Conservation (phyloP, 78 protist genomes). For the Dictyostelium firmibasis region DNA sequence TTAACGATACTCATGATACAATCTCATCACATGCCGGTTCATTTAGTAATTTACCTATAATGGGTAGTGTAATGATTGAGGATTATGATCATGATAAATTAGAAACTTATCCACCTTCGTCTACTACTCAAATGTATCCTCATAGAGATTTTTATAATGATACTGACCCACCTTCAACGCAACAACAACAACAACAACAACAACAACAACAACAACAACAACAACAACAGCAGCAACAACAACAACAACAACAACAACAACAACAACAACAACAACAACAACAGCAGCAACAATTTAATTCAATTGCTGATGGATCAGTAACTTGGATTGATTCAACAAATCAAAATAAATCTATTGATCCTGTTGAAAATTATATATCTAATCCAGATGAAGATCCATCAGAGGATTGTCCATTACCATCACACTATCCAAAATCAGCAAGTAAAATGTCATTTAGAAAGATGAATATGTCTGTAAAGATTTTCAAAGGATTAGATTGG, state of each 20-base stretch:
- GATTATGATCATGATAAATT: conserved; percentile 70
- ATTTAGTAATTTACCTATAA: background rate
- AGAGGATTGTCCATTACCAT: conserved; percentile 41
- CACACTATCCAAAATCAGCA: conserved; percentile 37
- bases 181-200: background rate
- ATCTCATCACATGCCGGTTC: conserved; percentile 29
- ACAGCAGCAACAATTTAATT: background rate
- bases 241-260: background rate
- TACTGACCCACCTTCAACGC: conserved; percentile 12
- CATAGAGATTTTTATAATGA: conserved; percentile 35
- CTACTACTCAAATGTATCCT: background rate
- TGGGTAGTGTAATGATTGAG: conserved; percentile 61
- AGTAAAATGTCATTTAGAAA: conserved; percentile 16
- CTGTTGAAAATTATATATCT: conserved; percentile 53
- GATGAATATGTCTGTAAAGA: conserved; percentile 43
- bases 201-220: background rate
- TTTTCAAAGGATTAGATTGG: conserved; percentile 72
- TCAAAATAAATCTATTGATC: conserved; percentile 25
- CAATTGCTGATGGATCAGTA: background rate
- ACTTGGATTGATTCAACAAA: conserved; percentile 33
- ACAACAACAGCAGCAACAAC: background rate
- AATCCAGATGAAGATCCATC: conserved; percentile 76
- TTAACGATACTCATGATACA: conserved; percentile 4
- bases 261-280: background rate
- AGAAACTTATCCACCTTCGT: background rate